Evolutionary conservation across 345 rosid species (phyloP).

Genomic region (Citrus mangshanensis): DNA sequence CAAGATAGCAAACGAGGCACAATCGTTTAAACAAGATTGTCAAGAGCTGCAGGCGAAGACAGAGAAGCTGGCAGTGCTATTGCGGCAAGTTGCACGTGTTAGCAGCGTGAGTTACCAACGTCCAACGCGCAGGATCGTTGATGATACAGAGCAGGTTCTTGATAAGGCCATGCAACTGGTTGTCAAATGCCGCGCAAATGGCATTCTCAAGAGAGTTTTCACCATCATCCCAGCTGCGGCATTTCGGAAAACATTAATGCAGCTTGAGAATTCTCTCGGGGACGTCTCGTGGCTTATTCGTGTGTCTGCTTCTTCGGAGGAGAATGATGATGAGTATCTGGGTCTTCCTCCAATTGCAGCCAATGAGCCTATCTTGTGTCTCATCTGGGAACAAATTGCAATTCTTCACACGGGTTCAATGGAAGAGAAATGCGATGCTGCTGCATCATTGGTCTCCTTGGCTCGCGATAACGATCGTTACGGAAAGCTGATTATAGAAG

Average conservation of each 20-base stretch:
- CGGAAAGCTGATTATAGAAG: conserved; percentile 75
- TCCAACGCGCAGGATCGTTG: conserved; percentile 71
- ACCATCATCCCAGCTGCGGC: conserved; percentile 82
- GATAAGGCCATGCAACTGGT: conserved; percentile 59
- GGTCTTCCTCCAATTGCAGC: conserved; percentile 88
- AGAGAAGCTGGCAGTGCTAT: conserved; percentile 61
- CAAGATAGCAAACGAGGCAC: conserved; percentile 59
- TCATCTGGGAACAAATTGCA: conserved; percentile 87
- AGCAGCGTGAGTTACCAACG: conserved; percentile 72
- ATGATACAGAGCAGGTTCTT: conserved; percentile 74
- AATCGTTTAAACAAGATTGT: conserved; percentile 76
- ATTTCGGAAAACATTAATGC: conserved; percentile 55
- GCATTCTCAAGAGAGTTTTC: conserved; percentile 68
- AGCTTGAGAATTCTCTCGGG: conserved; percentile 75
- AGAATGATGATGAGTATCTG: conserved; percentile 61
- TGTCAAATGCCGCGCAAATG: conserved; percentile 62
- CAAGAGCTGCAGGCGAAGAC: conserved; percentile 63
- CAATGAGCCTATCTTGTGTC: conserved; percentile 78
- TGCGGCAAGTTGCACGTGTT: conserved; percentile 79
- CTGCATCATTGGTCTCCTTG: conserved; percentile 71
- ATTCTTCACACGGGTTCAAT: conserved; percentile 59
- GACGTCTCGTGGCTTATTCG: conserved; percentile 79
- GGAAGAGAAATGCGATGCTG: conserved; percentile 67
- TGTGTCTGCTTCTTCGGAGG: conserved; percentile 55
- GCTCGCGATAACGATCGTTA: conserved; percentile 80